Evolutionary conservation across 768 basidiomycete species (phyloP).

Genomic region (Lanmaoa rubissima): DNA sequence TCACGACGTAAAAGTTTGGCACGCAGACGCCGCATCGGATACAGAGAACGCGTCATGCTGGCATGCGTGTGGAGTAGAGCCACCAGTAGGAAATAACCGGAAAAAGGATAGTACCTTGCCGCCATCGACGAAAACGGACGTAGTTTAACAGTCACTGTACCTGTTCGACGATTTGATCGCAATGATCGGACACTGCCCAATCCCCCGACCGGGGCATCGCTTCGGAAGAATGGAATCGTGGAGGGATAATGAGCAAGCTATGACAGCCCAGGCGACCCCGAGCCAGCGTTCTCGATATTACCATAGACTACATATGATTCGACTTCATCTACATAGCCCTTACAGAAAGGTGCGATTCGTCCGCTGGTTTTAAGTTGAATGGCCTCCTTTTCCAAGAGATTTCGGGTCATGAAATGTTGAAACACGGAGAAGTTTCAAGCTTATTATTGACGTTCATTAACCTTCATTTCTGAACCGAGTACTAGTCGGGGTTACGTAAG

Average conservation of each 20-base stretch:
- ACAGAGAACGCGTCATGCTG: background rate
- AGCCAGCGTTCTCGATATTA: conserved; percentile 19
- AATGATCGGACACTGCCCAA: conserved; percentile 6
- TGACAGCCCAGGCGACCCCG: background rate
- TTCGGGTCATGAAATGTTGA: conserved; percentile 28
- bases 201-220: background rate
- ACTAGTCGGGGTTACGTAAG: conserved; percentile 17
- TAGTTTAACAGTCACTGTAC: conserved; percentile 1
- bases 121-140: background rate
- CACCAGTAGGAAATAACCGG: conserved; percentile 7
- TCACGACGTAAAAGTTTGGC: conserved; percentile 25
- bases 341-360: background rate
- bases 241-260: background rate
- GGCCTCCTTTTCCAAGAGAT: background rate
- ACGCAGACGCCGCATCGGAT: conserved; percentile 1
- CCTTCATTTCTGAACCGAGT: conserved; percentile 10
- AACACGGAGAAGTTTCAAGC: conserved; percentile 27
- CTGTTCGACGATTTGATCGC: conserved; percentile 2
- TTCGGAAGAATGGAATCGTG: conserved; percentile 23
- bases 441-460: conserved; percentile 19
- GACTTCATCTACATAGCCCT: background rate
- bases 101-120: background rate
- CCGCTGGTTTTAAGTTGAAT: conserved; percentile 6
- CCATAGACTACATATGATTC: conserved; percentile 11
- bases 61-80: background rate